A percentile compares a stretch with the other conserved stretches of the same genome.
These are phyloP conservation scores for Pseudonitzschia pungens DNA, from an alignment of 108 stramenopile species.

Conservation along the genomic window DNA sequence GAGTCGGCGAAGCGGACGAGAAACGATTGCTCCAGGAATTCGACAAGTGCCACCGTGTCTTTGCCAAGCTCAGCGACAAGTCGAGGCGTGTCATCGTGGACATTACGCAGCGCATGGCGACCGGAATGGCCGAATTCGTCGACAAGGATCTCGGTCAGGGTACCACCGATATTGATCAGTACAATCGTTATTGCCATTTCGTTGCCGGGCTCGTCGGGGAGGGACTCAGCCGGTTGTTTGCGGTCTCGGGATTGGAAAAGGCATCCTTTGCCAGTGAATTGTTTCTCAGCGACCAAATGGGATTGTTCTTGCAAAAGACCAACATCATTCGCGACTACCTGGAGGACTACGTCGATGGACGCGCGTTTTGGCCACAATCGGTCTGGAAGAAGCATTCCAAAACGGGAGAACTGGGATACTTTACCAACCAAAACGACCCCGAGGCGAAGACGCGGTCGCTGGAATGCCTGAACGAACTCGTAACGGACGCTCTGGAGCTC, in stretches of 20 bases:
- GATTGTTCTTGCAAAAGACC: constrained; percentile 98
- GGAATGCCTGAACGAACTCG: constrained; percentile 91
- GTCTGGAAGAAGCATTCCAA: constrained; percentile 91
- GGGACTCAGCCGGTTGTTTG: constrained; percentile 95
- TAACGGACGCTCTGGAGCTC: constrained; percentile 95
- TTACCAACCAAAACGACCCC: constrained; percentile 60
- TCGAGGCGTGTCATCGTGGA: constrained; percentile 87
- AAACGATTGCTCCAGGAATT: constrained; percentile 88
- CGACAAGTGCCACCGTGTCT: constrained; percentile 86
- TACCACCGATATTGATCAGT: constrained; percentile 83
- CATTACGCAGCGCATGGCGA: constrained; percentile 96
- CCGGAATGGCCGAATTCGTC: constrained; percentile 98
- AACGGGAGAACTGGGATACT: constrained; percentile 84
- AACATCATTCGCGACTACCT: constrained; percentile 99
- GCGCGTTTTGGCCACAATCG: constrained; percentile 98
- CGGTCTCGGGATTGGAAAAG: constrained; percentile 76
- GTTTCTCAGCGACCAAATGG: constrained; percentile 94
- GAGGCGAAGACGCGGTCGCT: constrained; percentile 55
- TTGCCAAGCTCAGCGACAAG: constrained; percentile 53
- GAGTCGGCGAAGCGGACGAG: constrained; percentile 97
- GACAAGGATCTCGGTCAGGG: constrained; percentile 97
- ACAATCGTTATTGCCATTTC: constrained; percentile 98
- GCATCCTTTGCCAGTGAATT: constrained; percentile 59
- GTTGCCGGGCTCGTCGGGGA: constrained; percentile 98
- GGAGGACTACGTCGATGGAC: constrained; percentile 98